Evolutionary conservation across 345 rosid species (phyloP).

Genomic region (Populus ilicifolia): DNA sequence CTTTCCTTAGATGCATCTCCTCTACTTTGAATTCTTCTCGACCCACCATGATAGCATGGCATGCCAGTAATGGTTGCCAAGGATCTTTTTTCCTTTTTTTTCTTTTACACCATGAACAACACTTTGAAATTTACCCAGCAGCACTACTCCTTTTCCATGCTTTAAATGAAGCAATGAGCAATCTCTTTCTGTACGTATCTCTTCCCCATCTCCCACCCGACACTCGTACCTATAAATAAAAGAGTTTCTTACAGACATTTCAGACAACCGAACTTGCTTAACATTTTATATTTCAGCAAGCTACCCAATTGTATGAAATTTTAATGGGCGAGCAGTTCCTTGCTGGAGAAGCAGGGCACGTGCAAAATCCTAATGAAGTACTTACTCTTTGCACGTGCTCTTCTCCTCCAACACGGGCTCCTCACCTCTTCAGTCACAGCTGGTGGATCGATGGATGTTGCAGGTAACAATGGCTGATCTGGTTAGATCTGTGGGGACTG

Average conservation of each 20-base stretch:
- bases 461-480: background rate
- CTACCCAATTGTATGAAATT: background rate
- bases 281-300: background rate
- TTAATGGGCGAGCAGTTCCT: conserved; percentile 48
- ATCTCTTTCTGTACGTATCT: background rate
- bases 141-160: background rate
- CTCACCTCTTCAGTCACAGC: conserved; percentile 26
- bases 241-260: background rate
- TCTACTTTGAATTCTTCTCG: conserved; percentile 27
- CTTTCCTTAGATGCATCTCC: conserved; percentile 14
- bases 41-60: conserved; percentile 46
- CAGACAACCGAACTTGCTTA: background rate
- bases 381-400: conserved; percentile 72
- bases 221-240: conserved; percentile 39
- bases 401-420: conserved; percentile 86
- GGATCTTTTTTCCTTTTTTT: background rate
- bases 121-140: conserved; percentile 16
- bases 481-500: no score
- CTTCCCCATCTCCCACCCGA: background rate
- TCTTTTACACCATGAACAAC: background rate
- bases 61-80: conserved; percentile 23
- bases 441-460: no score
- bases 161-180: background rate
- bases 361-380: conserved; percentile 38
- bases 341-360: conserved; percentile 99